phyloP scores from a whole-genome alignment of 2,329 filamentous ascomycete genomes.

The Aspergillus sp. region DNA sequence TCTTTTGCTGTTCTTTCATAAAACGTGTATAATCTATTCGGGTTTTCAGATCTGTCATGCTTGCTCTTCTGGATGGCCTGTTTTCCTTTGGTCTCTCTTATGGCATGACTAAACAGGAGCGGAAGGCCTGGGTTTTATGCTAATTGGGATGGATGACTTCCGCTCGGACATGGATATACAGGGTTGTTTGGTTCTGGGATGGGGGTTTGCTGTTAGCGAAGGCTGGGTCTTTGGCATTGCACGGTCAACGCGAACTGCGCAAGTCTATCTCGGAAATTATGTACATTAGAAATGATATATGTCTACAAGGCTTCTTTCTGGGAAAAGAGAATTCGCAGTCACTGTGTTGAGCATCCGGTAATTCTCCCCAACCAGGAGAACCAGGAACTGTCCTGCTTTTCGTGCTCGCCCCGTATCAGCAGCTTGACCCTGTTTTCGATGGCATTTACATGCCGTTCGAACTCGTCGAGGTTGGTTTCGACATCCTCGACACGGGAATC shows the following conservation, averaged over 20 bases:
- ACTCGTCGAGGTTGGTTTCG: constrained; percentile 76
- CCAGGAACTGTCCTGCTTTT: constrained; percentile 64
- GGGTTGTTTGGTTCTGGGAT: constrained; percentile 1
- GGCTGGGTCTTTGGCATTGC: constrained; percentile 14
- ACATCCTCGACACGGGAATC: constrained; percentile 81
- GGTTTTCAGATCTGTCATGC: background rate
- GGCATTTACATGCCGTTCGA: constrained; percentile 75
- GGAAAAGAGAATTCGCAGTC: constrained; percentile 6
- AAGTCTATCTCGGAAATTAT: constrained; percentile 20
- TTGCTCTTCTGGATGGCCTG: background rate
- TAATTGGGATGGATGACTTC: background rate
- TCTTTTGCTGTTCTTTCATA: background rate
- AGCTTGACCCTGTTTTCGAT: constrained; percentile 67
- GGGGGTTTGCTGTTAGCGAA: background rate
- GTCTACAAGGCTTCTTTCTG: constrained; percentile 17
- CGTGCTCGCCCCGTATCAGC: constrained; percentile 64
- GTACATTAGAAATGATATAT: constrained; percentile 27
- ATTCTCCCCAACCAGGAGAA: constrained; percentile 54
- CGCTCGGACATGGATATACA: constrained; percentile 3
- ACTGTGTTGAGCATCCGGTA: background rate
- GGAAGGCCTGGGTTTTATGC: background rate
- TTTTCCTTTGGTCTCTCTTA: background rate
- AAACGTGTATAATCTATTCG: constrained; percentile 17
- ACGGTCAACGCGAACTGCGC: constrained; percentile 3
- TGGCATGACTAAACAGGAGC: background rate